phyloP scores from a whole-genome alignment of 495 filamentous ascomycete genomes.

The Neurospora cerealis region DNA sequence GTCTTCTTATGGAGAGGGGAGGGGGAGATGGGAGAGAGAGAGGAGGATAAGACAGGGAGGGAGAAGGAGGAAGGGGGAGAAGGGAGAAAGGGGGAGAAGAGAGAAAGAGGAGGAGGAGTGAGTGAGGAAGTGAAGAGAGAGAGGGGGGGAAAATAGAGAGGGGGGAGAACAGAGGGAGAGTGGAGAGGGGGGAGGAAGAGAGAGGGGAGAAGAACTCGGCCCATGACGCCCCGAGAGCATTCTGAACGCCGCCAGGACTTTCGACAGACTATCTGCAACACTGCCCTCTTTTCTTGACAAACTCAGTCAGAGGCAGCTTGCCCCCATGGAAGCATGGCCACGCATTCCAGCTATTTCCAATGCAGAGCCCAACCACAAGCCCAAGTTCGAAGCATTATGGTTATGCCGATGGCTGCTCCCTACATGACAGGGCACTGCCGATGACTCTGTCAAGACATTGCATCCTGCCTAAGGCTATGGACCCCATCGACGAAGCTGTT shows the following conservation, averaged over 20 bases:
- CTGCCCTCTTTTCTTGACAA: not conserved
- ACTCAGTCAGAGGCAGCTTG: not conserved
- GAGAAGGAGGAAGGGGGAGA: not conserved
- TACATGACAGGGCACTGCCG: not conserved
- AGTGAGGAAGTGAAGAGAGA: no score
- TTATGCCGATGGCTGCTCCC: not conserved
- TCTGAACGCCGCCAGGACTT: not conserved
- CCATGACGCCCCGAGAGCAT: not conserved
- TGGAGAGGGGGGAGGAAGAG: not conserved
- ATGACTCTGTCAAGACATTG: not conserved
- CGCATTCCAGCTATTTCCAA: fast-evolving
- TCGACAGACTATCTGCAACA: not conserved
- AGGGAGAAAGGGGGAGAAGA: not conserved
- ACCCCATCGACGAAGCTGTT: no score
- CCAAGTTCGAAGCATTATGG: not conserved
- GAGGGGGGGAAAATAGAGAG: no score
- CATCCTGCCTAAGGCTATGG: no score
- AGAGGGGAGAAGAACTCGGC: not conserved
- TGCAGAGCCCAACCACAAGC: not conserved
- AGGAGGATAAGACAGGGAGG: not conserved
- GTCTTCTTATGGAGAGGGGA: not conserved
- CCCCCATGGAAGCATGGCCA: not conserved
- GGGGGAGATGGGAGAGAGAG: not conserved
- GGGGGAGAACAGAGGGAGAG: not conserved
- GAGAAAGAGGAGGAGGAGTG: not conserved